Evolutionary conservation across 2,329 filamentous ascomycete genomes (phyloP).

Genomic region (Bipolaris gigantea): DNA sequence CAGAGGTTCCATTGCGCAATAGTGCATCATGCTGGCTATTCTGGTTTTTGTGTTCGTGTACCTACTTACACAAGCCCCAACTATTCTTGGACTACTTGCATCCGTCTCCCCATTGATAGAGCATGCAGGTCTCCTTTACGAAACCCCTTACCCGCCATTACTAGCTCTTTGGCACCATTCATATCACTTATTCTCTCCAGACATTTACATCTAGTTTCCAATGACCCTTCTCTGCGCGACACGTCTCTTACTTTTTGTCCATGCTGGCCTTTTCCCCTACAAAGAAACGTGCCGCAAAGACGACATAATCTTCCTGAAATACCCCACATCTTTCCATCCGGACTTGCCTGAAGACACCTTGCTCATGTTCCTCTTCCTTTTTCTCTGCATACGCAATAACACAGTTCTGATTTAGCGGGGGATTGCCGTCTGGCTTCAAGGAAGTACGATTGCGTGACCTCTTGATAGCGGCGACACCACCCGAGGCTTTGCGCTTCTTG

Average conservation of each 20-base stretch:
- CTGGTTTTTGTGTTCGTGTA: not conserved
- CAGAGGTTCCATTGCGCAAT: not conserved
- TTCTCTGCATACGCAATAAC: constrained; percentile 41
- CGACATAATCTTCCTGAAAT: constrained; percentile 47
- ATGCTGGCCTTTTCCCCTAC: constrained; percentile 18
- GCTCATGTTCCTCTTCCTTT: constrained; percentile 15
- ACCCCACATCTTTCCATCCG: constrained; percentile 43
- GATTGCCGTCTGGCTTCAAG: constrained; percentile 32
- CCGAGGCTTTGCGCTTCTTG: constrained; percentile 19
- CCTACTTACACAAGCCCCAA: not conserved
- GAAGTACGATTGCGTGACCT: constrained; percentile 13
- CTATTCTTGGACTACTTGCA: not conserved
- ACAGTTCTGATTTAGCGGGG: constrained; percentile 37
- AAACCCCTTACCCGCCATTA: too few species aligned
- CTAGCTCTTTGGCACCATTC: not conserved
- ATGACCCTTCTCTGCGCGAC: not conserved
- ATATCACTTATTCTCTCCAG: not conserved
- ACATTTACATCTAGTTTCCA: not conserved
- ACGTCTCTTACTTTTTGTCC: not conserved
- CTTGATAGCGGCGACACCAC: not conserved
- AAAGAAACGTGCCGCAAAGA: constrained; percentile 49
- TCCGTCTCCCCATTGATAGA: too few species aligned
- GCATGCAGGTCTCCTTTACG: too few species aligned
- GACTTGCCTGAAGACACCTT: constrained; percentile 43
- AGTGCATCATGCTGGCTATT: not conserved